Conservation (phyloP, 306 rosid genomes). For the Fragaria vesca region DNA sequence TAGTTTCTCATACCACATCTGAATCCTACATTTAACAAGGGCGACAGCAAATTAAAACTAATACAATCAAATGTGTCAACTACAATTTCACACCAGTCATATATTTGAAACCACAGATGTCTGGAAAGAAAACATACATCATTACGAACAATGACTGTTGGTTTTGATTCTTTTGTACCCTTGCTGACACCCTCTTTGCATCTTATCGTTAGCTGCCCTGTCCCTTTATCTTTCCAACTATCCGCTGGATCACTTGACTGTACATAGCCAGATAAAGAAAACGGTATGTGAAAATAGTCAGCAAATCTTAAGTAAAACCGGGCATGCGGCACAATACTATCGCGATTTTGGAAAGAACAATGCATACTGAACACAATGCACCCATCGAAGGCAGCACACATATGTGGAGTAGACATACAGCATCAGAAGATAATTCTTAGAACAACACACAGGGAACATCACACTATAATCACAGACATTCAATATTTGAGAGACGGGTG, state of each 20-base stretch:
- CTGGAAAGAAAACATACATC: constrained; percentile 54
- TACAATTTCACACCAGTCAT: background rate
- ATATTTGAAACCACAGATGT: constrained; percentile 11
- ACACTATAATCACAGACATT: background rate
- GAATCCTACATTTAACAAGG: background rate
- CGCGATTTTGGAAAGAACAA: background rate
- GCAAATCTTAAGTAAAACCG: background rate
- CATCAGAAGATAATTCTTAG: background rate
- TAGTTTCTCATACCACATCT: background rate
- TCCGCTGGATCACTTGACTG: constrained; percentile 87
- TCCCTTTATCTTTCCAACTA: constrained; percentile 92
- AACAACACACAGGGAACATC: background rate
- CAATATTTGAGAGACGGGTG: background rate
- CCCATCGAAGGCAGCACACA: background rate
- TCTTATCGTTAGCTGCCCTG: constrained; percentile 81
- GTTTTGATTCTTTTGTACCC: constrained; percentile 95
- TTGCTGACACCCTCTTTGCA: constrained; percentile 88
- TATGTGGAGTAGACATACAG: background rate
- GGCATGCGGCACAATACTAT: background rate
- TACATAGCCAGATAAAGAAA: constrained; percentile 13
- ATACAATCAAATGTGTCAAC: background rate
- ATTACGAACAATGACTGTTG: constrained; percentile 84
- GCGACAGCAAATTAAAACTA: background rate
- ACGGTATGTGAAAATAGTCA: constrained; percentile 11
- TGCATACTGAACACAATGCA: background rate